Conservation (phyloP, 139 green algal species). For the Desmodesmus armatus region DNA sequence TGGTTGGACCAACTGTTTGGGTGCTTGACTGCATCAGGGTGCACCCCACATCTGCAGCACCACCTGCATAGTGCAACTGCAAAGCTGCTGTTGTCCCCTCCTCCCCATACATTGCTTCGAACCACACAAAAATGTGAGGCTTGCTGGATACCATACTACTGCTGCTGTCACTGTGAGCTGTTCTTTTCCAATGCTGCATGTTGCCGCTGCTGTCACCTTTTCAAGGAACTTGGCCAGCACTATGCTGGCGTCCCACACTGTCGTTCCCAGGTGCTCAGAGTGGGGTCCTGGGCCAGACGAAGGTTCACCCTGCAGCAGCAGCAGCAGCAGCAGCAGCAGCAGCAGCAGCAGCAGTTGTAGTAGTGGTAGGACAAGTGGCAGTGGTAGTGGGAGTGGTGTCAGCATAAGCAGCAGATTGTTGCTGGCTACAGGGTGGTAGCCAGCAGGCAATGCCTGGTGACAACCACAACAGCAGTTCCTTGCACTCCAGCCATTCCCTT, state of each 20-base stretch:
- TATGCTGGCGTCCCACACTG: slow-evolving; percentile 94
- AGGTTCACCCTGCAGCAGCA: slow-evolving; percentile 59
- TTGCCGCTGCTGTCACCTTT: slow-evolving; percentile 57
- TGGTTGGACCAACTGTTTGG: too few species aligned
- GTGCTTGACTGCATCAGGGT: too few species aligned
- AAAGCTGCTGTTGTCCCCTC: too few species aligned
- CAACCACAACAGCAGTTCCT: not conserved
- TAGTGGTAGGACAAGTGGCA: not conserved
- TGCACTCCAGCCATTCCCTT: too few species aligned
- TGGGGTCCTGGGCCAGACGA: slow-evolving; percentile 82
- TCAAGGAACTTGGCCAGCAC: slow-evolving; percentile 94
- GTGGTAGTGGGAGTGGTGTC: not conserved
- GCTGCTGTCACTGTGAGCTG: not conserved
- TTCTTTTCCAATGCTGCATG: not conserved
- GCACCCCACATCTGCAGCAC: not conserved
- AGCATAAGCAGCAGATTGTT: not conserved
- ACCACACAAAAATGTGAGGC: not conserved
- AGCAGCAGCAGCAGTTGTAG: not conserved
- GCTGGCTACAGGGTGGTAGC: too few species aligned
- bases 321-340: not conserved
- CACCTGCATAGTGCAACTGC: too few species aligned
- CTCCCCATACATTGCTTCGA: too few species aligned
- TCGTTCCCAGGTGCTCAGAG: slow-evolving; percentile 88
- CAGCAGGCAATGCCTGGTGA: too few species aligned
- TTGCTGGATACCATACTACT: not conserved